Conservation (phyloP, 352 stramenopile species). For the Globisporangium abappressorium region DNA sequence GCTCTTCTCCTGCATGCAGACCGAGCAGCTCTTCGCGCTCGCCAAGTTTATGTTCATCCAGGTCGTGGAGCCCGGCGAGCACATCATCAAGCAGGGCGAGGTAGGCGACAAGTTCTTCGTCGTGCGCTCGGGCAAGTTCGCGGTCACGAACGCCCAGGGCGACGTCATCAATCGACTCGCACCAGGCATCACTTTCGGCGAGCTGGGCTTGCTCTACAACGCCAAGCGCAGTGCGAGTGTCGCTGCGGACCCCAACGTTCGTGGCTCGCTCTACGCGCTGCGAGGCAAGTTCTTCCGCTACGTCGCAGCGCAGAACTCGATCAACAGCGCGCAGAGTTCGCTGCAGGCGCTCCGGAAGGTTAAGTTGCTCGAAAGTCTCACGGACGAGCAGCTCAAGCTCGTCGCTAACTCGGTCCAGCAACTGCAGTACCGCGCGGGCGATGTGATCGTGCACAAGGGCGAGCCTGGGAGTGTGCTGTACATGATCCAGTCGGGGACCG, state of each 20-base stretch:
- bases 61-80: constrained; percentile 64
- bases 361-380: constrained; percentile 37
- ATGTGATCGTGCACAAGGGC: constrained; percentile 78
- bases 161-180: constrained; percentile 43
- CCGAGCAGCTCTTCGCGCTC: constrained; percentile 70
- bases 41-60: constrained; percentile 75
- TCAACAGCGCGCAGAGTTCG: constrained; percentile 40
- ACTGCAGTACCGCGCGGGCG: constrained; percentile 45
- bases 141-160: constrained; percentile 35
- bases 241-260: constrained; percentile 27
- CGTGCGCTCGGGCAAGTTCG: constrained; percentile 49
- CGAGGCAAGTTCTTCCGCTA: constrained; percentile 54
- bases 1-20: constrained; percentile 74
- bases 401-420: constrained; percentile 42
- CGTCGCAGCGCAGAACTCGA: constrained; percentile 40
- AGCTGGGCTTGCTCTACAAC: constrained; percentile 55
- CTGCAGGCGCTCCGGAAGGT: constrained; percentile 46
- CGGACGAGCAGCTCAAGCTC: constrained; percentile 38
- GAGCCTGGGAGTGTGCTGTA: constrained; percentile 73
- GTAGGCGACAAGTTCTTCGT: constrained; percentile 81
- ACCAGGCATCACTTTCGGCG: constrained; percentile 42
- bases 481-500: constrained; percentile 71
- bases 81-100: constrained; percentile 74
- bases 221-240: constrained; percentile 52
- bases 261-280: constrained; percentile 40